A percentile compares a stretch with the other conserved stretches of the same genome.
phyloP scores from a whole-genome alignment of 441 rosid species.

The Omphalea diandra region DNA sequence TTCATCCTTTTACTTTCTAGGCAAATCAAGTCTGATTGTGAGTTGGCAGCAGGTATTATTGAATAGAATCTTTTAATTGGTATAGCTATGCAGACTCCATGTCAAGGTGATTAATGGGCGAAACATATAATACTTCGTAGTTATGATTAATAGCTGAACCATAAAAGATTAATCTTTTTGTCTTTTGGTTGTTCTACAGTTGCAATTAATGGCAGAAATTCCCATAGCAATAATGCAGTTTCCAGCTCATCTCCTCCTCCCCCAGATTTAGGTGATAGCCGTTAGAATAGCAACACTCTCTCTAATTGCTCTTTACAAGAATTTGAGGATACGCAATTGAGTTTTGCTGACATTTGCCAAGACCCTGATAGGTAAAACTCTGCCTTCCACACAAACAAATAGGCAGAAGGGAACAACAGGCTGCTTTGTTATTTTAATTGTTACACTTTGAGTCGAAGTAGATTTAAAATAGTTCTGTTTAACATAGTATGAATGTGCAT shows the following conservation, averaged over 20 bases:
- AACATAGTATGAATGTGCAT: neutral
- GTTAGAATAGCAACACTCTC: conserved; percentile 4
- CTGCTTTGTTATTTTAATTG: neutral
- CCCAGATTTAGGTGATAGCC: conserved; percentile 13
- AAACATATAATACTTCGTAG: neutral
- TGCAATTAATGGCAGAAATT: conserved; percentile 12
- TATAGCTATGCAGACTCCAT: conserved; percentile 36
- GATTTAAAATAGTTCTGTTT: neutral
- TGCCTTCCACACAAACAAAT: neutral
- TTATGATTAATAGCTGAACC: neutral
- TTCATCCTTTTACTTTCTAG: conserved; percentile 26
- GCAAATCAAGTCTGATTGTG: conserved; percentile 58
- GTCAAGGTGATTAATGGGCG: conserved; percentile 33
- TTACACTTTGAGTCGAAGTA: too few species aligned
- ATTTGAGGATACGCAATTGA: conserved; percentile 12
- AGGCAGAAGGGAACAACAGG: neutral
- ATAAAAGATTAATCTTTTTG: neutral
- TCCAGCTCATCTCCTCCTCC: conserved; percentile 5
- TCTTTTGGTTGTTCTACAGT: conserved; percentile 18
- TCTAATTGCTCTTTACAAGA: conserved; percentile 10
- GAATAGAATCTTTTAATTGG: conserved; percentile 55
- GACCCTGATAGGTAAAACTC: conserved; percentile 19
- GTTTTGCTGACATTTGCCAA: conserved; percentile 20
- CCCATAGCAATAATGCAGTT: neutral
- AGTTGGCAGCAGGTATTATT: conserved; percentile 50